Evolutionary conservation across 495 filamentous ascomycete genomes (phyloP), one percentile per base, ranked within the genome.

Genomic region (Podospora didyma): DNA sequence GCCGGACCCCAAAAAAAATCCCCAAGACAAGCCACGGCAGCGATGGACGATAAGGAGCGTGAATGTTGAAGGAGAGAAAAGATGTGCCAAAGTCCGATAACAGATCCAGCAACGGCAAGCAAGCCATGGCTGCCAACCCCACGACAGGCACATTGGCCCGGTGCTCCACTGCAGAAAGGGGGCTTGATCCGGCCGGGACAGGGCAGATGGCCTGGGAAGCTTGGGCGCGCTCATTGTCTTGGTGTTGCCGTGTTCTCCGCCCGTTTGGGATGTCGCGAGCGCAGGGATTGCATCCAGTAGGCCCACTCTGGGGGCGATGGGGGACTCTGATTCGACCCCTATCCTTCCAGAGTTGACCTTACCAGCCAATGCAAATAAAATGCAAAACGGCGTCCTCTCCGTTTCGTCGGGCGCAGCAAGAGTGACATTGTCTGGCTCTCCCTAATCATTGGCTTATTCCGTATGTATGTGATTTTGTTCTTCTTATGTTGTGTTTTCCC

Each of bases 1-100:
- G 61, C 53, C 60, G 19, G 45, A 55, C 57, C 58, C 51, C n/a
- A 49, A 19, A 41, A 53, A 57, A 35, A 57, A 53, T 45, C 51
- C 51, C 58, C 58, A 52, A 58, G 49, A 58, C 53, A 49, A 55
- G 58, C 61, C 61, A 63, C 61, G 46, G 50, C 49, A 61, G 54
- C 50, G 50, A 53, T 58, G 52, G 58, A 52, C 61, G 58, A 66
- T 56, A 60, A 59, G 49, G 63, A 63, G 54, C 37, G 52, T 57
- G 53, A 54, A 57, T 37, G 54, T 57, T 55, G 58, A 45, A 58
- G 42, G 52, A 47, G 61, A 31, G 60, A 63, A 51, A 65, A 57
- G 60, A 63, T 19, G 47, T 42, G 49, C 47, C 58, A 12, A 46
- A 51, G 49, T 53, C 26, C 48, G 60, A 62, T 52, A 59, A 54